Evolutionary conservation across 208 protist genomes (phyloP).

Genomic region (Trichomonas gallinae): DNA sequence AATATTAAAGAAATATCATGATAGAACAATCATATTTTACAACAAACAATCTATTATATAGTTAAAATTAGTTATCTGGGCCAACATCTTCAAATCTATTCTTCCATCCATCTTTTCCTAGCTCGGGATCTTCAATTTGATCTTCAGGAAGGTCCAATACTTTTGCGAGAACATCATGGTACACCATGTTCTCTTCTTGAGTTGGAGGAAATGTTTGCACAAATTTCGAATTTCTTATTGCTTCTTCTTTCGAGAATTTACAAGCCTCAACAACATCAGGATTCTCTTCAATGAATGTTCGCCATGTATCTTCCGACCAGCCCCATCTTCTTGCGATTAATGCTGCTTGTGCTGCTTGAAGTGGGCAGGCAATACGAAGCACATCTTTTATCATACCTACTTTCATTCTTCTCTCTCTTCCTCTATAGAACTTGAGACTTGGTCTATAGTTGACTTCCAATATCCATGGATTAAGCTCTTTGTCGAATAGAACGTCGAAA

Average conservation of each 20-base stretch:
- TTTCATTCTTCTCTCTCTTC: not conserved
- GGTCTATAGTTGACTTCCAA: slow-evolving; percentile 87
- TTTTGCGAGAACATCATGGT: not conserved
- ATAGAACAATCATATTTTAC: no score
- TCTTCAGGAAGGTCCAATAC: not conserved
- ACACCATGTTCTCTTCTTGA: not conserved
- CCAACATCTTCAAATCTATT: not conserved
- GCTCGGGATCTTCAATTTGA: not conserved
- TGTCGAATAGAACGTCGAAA: slow-evolving; percentile 78
- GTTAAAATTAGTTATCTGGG: not conserved
- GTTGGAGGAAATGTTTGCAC: not conserved
- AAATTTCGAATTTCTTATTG: not conserved
- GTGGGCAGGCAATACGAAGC: not conserved
- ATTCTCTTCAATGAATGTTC: not conserved
- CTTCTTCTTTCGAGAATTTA: not conserved
- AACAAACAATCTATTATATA: no score
- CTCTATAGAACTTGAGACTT: slow-evolving; percentile 49
- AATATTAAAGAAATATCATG: no score
- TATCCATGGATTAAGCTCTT: slow-evolving; percentile 70
- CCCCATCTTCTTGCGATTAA: not conserved
- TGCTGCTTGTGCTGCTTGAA: not conserved
- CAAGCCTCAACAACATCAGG: not conserved
- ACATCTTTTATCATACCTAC: not conserved
- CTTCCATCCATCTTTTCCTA: not conserved
- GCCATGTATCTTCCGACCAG: not conserved